phyloP scores from a whole-genome alignment of 768 basidiomycete genomes.

The Terana coerulea region DNA sequence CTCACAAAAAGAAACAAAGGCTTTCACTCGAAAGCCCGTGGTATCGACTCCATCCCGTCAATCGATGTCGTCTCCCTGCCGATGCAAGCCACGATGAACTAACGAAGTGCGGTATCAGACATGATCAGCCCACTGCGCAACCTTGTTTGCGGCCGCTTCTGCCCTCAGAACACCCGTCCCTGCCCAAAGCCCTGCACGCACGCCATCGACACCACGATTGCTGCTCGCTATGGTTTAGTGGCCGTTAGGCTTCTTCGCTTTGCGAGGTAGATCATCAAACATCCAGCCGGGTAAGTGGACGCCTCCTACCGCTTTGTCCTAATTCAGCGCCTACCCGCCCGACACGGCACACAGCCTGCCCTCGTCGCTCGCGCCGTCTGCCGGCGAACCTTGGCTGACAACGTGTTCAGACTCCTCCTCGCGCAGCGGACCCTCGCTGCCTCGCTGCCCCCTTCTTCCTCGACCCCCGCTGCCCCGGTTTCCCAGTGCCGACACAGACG shows the following conservation, averaged over 20 bases:
- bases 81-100: neutral
- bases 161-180: neutral
- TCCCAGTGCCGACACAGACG: too few relatives aligned
- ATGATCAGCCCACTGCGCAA: neutral
- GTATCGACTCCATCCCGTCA: neutral
- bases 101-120: neutral
- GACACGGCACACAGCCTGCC: neutral
- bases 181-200: neutral
- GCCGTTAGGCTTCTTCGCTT: neutral
- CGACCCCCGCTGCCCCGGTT: too few relatives aligned
- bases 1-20: conserved; percentile 1
- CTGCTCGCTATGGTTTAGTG: neutral
- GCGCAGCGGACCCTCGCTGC: too few relatives aligned
- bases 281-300: neutral
- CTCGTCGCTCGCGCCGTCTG: neutral
- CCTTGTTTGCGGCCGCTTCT: neutral
- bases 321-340: conserved; percentile 1
- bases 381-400: conserved; percentile 2
- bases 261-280: neutral
- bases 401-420: neutral
- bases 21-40: neutral
- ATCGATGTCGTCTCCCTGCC: conserved; percentile 8
- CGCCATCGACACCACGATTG: neutral
- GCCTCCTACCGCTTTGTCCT: neutral
- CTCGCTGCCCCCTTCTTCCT: too few relatives aligned